Evolutionary conservation across 1,284 basidiomycete species (phyloP).

Genomic region (Cronartium ribicola): DNA sequence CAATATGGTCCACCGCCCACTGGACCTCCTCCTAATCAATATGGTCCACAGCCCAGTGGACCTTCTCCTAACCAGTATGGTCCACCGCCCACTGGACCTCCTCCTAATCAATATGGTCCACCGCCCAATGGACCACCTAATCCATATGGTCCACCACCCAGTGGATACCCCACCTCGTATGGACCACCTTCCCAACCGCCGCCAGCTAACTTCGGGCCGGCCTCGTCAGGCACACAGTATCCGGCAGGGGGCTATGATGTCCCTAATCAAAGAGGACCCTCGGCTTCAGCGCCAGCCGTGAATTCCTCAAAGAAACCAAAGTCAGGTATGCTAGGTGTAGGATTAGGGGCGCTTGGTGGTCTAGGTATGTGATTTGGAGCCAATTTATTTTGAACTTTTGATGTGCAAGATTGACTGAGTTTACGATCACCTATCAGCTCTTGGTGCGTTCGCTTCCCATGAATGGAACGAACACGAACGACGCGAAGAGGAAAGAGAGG

Average conservation of each 20-base stretch:
- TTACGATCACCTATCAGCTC: not conserved
- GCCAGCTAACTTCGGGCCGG: not conserved
- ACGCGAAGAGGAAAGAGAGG: constrained; percentile 23
- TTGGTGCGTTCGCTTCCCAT: constrained; percentile 32
- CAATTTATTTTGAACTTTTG: not conserved
- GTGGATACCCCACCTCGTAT: not conserved
- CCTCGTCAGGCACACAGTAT: not conserved
- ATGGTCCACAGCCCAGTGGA: not conserved
- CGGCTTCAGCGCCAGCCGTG: not conserved
- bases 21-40: not conserved
- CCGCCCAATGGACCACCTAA: not conserved
- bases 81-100: not conserved
- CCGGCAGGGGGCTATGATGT: constrained; percentile 30
- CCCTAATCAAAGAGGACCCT: not conserved
- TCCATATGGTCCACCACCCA: not conserved
- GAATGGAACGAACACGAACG: constrained; percentile 30
- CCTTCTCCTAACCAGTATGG: not conserved
- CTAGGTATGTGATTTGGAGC: constrained; percentile 14
- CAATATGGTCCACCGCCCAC: too few relatives aligned
- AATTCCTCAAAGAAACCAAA: constrained; percentile 11
- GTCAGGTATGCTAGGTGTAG: constrained; percentile 22
- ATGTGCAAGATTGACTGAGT: not conserved
- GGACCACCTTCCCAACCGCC: not conserved
- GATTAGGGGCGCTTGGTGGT: constrained; percentile 29
- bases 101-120: not conserved